Evolutionary conservation across 495 filamentous ascomycete species (phyloP).

Genomic region (Aspergillus campestris): DNA sequence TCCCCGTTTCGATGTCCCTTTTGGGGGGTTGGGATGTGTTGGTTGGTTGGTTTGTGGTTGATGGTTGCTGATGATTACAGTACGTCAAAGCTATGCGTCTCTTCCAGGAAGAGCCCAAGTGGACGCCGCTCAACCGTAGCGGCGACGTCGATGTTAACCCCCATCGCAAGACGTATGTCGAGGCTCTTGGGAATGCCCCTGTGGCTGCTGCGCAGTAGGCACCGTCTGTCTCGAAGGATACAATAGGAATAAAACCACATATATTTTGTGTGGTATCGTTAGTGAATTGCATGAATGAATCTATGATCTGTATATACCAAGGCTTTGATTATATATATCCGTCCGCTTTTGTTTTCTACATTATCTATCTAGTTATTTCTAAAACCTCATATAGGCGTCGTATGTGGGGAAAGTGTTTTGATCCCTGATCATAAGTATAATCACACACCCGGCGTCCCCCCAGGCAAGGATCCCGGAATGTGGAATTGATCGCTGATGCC

Average conservation of each 20-base stretch:
- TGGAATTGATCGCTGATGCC: slow-evolving; percentile 25
- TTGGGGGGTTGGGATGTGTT: background rate
- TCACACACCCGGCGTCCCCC: slow-evolving; percentile 8
- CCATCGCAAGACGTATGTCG: slow-evolving; percentile 68
- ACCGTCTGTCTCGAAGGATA: too few relatives aligned
- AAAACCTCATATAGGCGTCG: background rate
- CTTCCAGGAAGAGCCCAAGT: slow-evolving; percentile 98
- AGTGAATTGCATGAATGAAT: background rate
- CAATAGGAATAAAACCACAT: too few relatives aligned
- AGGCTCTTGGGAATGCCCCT: slow-evolving; percentile 19
- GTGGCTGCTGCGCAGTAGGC: slow-evolving; percentile 19
- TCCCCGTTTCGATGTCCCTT: too few relatives aligned
- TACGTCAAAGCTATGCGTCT: slow-evolving; percentile 94
- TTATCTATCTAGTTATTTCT: background rate
- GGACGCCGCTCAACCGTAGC: slow-evolving; percentile 85
- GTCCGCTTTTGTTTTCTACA: background rate
- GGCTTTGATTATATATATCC: too few relatives aligned
- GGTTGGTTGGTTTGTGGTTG: background rate
- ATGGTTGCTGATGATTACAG: slow-evolving; percentile 36
- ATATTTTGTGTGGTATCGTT: too few relatives aligned
- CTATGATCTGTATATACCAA: background rate
- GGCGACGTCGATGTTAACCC: slow-evolving; percentile 69
- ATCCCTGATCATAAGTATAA: too few relatives aligned
- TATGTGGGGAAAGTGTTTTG: too few relatives aligned
- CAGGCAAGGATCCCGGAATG: slow-evolving; percentile 28